These are phyloP conservation scores for Trametes maxima DNA, from an alignment of 768 basidiomycete genomes.

Conservation along the genomic window DNA sequence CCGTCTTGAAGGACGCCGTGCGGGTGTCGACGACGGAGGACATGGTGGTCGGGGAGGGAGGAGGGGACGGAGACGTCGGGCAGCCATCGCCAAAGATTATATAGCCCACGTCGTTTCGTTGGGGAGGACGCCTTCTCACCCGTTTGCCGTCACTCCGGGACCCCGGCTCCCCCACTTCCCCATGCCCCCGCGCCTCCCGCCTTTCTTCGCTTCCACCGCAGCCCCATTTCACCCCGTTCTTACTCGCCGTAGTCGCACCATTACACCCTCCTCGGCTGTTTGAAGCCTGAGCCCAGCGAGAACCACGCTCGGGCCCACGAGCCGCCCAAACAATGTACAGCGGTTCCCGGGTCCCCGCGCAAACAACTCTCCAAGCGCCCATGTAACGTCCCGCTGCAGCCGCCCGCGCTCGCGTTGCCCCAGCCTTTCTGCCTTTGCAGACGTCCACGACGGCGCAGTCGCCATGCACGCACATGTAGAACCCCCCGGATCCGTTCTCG, in stretches of 20 bases:
- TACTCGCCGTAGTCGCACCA: background rate
- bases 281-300: too few species aligned
- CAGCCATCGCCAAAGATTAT: constrained; percentile 12
- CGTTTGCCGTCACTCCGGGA: constrained; percentile 8
- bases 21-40: constrained; percentile 33
- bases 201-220: background rate
- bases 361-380: constrained; percentile 11
- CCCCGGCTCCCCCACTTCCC: constrained; percentile 18
- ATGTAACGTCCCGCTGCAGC: too few species aligned
- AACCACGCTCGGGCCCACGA: too few species aligned
- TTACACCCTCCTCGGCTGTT: background rate
- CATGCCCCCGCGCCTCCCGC: constrained; percentile 1
- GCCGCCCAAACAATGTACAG: background rate
- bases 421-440: background rate
- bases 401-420: background rate
- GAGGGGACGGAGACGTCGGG: constrained; percentile 11
- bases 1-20: constrained; percentile 26
- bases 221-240: background rate
- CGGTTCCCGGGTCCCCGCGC: constrained; percentile 20
- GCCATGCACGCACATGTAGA: background rate
- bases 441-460: background rate
- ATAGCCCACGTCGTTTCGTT: constrained; percentile 21
- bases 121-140: constrained; percentile 15
- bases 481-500: constrained; percentile 16
- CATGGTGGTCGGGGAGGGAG: constrained; percentile 29